Evolutionary conservation across 116 monocot genomes (phyloP).

Genomic region (Phalaenopsis hybrid): DNA sequence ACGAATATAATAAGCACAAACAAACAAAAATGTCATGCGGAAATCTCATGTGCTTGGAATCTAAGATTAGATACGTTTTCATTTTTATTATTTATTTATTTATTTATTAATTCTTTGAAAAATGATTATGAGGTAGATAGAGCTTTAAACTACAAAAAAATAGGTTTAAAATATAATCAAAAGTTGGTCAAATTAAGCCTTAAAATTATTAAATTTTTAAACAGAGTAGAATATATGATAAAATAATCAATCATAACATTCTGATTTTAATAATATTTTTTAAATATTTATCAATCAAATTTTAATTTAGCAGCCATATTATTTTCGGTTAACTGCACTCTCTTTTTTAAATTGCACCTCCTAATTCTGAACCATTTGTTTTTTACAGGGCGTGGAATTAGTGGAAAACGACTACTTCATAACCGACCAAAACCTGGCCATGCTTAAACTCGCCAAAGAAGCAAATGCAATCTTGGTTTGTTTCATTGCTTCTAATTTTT

Average conservation of each 20-base stretch:
- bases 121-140: background rate
- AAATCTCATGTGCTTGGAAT: background rate
- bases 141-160: background rate
- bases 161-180: no score
- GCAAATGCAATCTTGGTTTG: slow-evolving; percentile 73
- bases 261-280: no score
- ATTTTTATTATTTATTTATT: no score
- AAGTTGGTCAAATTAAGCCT: no score
- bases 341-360: background rate
- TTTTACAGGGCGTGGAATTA: slow-evolving; percentile 68
- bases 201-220: no score
- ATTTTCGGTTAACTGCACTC: background rate
- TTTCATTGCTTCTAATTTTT: no score
- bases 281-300: background rate
- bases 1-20: no score
- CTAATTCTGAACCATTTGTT: background rate
- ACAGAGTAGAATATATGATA: no score
- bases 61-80: background rate
- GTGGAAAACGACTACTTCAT: slow-evolving; percentile 83
- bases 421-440: slow-evolving; percentile 84
- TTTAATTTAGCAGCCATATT: background rate
- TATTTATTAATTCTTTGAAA: no score
- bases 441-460: slow-evolving; percentile 89
- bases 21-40: background rate
- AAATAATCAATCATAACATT: no score